Evolutionary conservation across 106 monocot species (phyloP).

Genomic region (Agapanthus africanus): DNA sequence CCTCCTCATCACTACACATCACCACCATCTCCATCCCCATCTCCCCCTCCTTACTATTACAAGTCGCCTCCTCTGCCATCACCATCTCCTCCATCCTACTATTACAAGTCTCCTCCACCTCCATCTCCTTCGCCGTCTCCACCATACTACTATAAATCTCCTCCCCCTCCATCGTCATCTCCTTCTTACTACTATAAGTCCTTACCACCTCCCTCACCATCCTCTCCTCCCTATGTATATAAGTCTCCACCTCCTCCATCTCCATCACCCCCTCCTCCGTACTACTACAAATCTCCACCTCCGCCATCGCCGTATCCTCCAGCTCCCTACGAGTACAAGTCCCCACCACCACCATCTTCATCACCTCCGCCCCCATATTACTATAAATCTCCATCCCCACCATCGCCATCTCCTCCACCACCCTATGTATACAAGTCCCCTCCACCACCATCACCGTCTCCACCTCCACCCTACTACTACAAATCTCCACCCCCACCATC

Average conservation of each 20-base stretch:
- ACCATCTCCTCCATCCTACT: background rate
- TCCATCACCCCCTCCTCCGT: background rate
- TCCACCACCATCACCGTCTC: background rate
- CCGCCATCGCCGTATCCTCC: background rate
- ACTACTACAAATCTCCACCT: background rate
- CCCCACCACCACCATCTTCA: no score
- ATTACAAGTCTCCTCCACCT: conserved; percentile 1
- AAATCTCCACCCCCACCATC: no score
- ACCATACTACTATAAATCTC: background rate
- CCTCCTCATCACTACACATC: background rate
- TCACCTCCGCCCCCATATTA: conserved; percentile 3
- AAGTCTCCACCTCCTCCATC: no score
- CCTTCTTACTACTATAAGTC: background rate
- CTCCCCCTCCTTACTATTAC: background rate
- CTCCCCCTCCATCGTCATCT: background rate
- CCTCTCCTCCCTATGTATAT: no score
- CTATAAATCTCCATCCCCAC: conserved; percentile 5
- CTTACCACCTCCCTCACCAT: no score
- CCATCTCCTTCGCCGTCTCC: background rate
- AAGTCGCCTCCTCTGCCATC: background rate
- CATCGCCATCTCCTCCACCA: background rate
- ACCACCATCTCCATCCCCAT: background rate
- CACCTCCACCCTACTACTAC: no score
- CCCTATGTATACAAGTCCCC: background rate
- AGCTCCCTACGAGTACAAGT: no score